Evolutionary conservation across 208 protist genomes (phyloP).

Genomic region (Crithidia expoeki): DNA sequence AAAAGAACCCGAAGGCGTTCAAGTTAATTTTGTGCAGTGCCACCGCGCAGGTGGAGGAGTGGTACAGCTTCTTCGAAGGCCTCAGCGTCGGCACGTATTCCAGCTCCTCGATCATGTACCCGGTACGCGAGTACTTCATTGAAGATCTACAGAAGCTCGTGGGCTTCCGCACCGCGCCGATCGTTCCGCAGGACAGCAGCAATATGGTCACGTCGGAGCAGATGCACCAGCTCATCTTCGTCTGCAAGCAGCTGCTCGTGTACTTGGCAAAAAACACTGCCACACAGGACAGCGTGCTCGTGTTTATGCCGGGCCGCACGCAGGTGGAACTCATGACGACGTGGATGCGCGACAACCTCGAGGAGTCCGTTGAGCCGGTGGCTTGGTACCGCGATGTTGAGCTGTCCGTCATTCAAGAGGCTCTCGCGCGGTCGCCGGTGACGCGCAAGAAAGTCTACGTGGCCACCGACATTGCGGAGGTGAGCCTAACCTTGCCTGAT

Average conservation of each 20-base stretch:
- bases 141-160: conserved; percentile 76
- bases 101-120: conserved; percentile 63
- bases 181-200: conserved; percentile 29
- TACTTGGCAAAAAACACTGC: conserved; percentile 58
- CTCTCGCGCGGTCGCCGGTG: conserved; percentile 77
- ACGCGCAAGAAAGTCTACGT: conserved; percentile 94
- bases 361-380: conserved; percentile 76
- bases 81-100: conserved; percentile 70
- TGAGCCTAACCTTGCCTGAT: conserved; percentile 96
- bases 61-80: conserved; percentile 78
- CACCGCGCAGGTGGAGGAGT: conserved; percentile 84
- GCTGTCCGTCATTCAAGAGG: conserved; percentile 88
- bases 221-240: conserved; percentile 65
- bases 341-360: conserved; percentile 66
- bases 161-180: conserved; percentile 43
- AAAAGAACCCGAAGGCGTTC: conserved; percentile 60
- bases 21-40: conserved; percentile 92
- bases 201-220: conserved; percentile 58
- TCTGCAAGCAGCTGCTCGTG: conserved; percentile 63
- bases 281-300: conserved; percentile 84
- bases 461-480: conserved; percentile 97
- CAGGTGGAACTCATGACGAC: conserved; percentile 64
- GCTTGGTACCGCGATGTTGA: conserved; percentile 87
- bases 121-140: conserved; percentile 78
- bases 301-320: conserved; percentile 94